Base-by-base conservation (phyloP, 768 basidiomycete species). In the Rhodotorula paludigena region DNA sequence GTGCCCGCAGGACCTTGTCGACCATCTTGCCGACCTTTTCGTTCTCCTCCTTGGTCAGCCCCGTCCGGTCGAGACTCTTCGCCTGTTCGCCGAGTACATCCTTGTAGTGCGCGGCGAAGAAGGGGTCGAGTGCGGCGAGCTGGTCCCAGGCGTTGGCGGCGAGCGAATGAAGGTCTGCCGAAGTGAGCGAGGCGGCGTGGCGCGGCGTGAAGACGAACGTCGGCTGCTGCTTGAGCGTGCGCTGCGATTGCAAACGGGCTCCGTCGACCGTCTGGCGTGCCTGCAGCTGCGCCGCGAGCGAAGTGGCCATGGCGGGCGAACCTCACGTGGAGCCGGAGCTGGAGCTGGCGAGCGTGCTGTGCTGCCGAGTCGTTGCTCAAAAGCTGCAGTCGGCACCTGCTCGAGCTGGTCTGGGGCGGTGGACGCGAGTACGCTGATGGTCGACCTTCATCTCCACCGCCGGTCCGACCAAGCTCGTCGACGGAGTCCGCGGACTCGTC, bases 91-190 rank as follows among this genome's bases (percentile, higher is more conserved):
- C 89, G 77, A 99, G 94, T 41, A 99, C 77, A 0, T 81, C 78
- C 1, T 84, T 85, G 72, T 92, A 77, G 23, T 96, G 83, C 55
- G 89, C 88, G 3, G 86, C 78, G 71, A 92, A 86, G 12, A 87
- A 90, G 75, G 90, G 91, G 75, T 89, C 84, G 60, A 98, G 84
- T 11, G 90, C 83, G 76, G 94, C 87, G 64, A 96, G 81, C 78
- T 98, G 92, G 77, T 96, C 88, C 64, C 85, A 81, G 74, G 89
- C 86, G 15, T 91, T 91, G 56, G 89, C 88, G 65, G 83, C 83
- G 47, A 87, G 85, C 21, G 88, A 85, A 78, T 94, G 96, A 42
- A 99, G 84, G 80, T 97, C 97, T 0, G 92, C 93, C 76, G 87
- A 85, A 0, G 84, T 23, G 38, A 78, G 70, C 80, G 81, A 74